Evolutionary conservation across 2,329 filamentous ascomycete species (phyloP).

Genomic region (Balansia obtecta): DNA sequence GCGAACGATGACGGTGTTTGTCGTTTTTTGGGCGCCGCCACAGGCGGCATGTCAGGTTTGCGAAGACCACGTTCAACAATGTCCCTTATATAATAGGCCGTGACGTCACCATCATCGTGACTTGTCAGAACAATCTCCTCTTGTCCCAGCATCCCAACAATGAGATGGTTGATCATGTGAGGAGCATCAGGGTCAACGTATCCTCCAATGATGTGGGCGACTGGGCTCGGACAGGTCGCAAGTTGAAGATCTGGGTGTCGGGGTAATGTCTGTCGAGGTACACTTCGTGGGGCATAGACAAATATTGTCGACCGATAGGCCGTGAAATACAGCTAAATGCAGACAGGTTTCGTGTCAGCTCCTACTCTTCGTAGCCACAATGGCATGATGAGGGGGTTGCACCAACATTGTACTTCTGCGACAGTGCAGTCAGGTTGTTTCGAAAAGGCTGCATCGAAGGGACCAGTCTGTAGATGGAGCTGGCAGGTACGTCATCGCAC

Average conservation of each 20-base stretch:
- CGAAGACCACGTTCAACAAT: slow-evolving; percentile 32
- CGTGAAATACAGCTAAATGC: slow-evolving; percentile 43
- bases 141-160: slow-evolving; percentile 55
- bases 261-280: slow-evolving; percentile 34
- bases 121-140: slow-evolving; percentile 56
- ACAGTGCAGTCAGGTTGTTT: slow-evolving; percentile 45
- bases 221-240: slow-evolving; percentile 27
- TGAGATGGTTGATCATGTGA: slow-evolving; percentile 57
- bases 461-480: slow-evolving; percentile 18
- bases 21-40: slow-evolving; percentile 5
- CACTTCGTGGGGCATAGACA: slow-evolving; percentile 38
- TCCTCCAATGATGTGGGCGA: slow-evolving; percentile 31
- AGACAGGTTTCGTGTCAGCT: not conserved
- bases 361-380: not conserved
- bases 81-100: slow-evolving; percentile 52
- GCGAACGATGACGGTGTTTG: too few species aligned
- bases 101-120: slow-evolving; percentile 66
- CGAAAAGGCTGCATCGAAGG: slow-evolving; percentile 28
- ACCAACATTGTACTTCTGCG: slow-evolving; percentile 41
- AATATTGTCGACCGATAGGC: slow-evolving; percentile 46
- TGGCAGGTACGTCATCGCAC: slow-evolving; percentile 6
- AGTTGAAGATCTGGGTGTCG: slow-evolving; percentile 37
- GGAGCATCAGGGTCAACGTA: slow-evolving; percentile 37
- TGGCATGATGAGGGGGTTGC: not conserved
- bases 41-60: slow-evolving; percentile 3